Conservation (phyloP, 1,284 basidiomycete species). For the Moesziomyces parantarcticus region DNA sequence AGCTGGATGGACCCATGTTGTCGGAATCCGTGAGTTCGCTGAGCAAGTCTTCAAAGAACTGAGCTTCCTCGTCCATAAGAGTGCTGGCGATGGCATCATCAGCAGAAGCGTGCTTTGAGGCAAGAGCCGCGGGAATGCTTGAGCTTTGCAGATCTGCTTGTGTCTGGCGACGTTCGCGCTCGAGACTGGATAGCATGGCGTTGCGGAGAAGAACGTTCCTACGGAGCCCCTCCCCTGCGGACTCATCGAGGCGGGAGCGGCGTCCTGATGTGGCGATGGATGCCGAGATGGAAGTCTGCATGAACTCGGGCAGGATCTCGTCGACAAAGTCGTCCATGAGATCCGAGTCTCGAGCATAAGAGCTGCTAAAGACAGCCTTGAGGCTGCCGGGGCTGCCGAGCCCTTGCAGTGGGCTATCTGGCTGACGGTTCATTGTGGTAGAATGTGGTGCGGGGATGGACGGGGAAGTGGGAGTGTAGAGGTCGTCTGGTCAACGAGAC, state of each 20-base stretch:
- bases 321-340: slow-evolving; percentile 18
- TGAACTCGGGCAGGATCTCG: slow-evolving; percentile 19
- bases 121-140: not conserved
- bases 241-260: slow-evolving; percentile 40
- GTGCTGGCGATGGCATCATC: not conserved
- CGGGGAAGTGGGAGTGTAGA: not conserved
- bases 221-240: slow-evolving; percentile 49
- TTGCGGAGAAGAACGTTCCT: slow-evolving; percentile 49
- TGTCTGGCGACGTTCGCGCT: slow-evolving; percentile 36
- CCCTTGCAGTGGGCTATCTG: slow-evolving; percentile 1
- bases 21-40: slow-evolving; percentile 34
- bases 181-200: slow-evolving; percentile 51
- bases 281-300: slow-evolving; percentile 11
- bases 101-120: not conserved
- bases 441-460: slow-evolving; percentile 7
- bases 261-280: slow-evolving; percentile 21
- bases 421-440: slow-evolving; percentile 9
- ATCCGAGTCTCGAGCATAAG: slow-evolving; percentile 1
- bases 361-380: slow-evolving; percentile 19
- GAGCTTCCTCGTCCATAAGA: slow-evolving; percentile 26
- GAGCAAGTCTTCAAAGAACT: slow-evolving; percentile 49
- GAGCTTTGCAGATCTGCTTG: slow-evolving; percentile 3
- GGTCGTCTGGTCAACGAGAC: slow-evolving; percentile 1
- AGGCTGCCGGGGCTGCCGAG: slow-evolving; percentile 33
- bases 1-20: not conserved